These are phyloP conservation scores for Linnemannia schmuckeri DNA, from an alignment of 192 early-diverging fungal species.

Conservation along the genomic window DNA sequence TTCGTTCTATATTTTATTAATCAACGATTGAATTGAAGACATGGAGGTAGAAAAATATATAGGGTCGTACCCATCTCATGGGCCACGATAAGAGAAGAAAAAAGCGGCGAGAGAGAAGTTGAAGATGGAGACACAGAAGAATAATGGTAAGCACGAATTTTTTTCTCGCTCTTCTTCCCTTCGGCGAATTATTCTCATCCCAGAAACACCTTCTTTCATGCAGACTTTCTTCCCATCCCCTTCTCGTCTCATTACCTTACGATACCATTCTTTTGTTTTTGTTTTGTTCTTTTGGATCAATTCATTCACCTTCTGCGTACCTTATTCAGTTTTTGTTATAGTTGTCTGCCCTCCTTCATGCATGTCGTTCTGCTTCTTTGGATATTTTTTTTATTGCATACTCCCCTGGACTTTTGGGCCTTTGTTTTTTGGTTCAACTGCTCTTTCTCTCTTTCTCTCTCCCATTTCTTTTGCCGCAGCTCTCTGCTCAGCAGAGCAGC, in stretches of 20 bases:
- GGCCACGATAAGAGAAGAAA: background rate
- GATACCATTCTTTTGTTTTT: background rate
- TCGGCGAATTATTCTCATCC: background rate
- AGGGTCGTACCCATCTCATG: background rate
- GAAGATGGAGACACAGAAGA: background rate
- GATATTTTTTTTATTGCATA: background rate
- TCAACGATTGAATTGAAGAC: background rate
- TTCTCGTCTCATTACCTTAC: background rate
- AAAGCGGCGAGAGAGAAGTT: background rate
- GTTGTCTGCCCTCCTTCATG: too few species aligned
- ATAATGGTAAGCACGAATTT: background rate
- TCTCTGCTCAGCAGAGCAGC: background rate
- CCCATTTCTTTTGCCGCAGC: too few species aligned
- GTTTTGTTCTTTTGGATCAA: conserved; percentile 3
- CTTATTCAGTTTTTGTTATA: too few species aligned
- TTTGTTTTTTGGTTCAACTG: too few species aligned
- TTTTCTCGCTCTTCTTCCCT: background rate
- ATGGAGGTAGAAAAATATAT: background rate
- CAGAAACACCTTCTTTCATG: background rate
- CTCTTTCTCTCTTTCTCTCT: too few species aligned
- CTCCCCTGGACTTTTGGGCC: background rate
- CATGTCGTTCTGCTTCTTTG: background rate
- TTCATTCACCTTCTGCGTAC: too few species aligned
- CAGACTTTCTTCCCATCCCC: conserved; percentile 11
- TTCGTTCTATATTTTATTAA: background rate